phyloP scores from a whole-genome alignment of 177 flowering plant species.

The Vitis hybrid region DNA sequence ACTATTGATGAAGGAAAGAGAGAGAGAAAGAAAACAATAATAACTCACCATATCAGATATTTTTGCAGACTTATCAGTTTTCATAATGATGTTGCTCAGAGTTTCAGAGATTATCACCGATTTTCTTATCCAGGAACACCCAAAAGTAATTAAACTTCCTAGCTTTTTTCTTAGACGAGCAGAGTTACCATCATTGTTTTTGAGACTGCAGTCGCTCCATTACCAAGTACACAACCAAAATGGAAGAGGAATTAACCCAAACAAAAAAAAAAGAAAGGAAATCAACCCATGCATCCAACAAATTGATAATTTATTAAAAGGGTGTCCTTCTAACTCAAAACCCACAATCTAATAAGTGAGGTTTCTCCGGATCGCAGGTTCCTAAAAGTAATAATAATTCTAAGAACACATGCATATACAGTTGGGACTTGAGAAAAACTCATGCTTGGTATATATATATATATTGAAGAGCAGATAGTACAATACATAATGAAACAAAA shows the following conservation, averaged over 20 bases:
- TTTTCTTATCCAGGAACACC: constrained; percentile 17
- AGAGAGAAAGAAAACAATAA: not conserved
- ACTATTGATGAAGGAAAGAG: not conserved
- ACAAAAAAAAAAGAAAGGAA: not conserved
- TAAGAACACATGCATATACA: too few relatives aligned
- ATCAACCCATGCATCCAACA: too few relatives aligned
- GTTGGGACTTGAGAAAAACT: too few relatives aligned
- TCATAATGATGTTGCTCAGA: constrained; percentile 22
- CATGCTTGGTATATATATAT: too few relatives aligned
- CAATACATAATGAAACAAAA: too few relatives aligned
- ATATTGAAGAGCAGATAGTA: too few relatives aligned
- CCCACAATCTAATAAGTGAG: too few relatives aligned
- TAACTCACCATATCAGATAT: constrained; percentile 15
- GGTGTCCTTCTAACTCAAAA: too few relatives aligned
- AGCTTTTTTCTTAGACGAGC: constrained; percentile 20
- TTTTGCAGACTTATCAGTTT: constrained; percentile 24
- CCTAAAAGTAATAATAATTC: too few relatives aligned
- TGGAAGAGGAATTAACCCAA: too few relatives aligned
- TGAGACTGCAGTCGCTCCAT: constrained; percentile 25
- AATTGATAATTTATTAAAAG: too few relatives aligned
- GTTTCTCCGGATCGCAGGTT: too few relatives aligned
- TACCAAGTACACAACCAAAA: constrained; percentile 11
- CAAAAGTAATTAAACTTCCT: constrained; percentile 11
- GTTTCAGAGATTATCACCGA: constrained; percentile 15
- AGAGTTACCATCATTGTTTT: constrained; percentile 33